These are phyloP conservation scores for Tetrapisispora iriomotensis DNA, from an alignment of 805 yeast species.

Conservation along the genomic window DNA sequence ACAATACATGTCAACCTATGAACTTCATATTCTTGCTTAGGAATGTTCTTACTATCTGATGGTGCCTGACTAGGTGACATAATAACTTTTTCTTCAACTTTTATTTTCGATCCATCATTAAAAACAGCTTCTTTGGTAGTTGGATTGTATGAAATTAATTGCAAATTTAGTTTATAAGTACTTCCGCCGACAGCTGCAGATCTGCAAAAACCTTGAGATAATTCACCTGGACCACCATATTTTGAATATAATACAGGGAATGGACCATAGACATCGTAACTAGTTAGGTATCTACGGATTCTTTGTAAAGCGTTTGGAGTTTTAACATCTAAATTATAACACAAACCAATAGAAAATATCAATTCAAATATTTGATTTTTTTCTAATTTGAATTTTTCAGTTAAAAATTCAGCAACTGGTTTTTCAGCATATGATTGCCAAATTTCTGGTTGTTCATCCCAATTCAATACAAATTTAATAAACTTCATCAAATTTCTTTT, in stretches of 20 bases:
- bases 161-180: conserved; percentile 74
- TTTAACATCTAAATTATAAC: conserved; percentile 47
- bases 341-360: conserved; percentile 76
- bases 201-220: conserved; percentile 93
- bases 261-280: conserved; percentile 86
- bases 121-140: conserved; percentile 56
- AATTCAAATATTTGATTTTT: conserved; percentile 72
- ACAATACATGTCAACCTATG: conserved; percentile 77
- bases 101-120: conserved; percentile 64
- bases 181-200: conserved; percentile 98
- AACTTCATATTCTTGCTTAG: conserved; percentile 43
- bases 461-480: conserved; percentile 73
- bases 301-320: conserved; percentile 71
- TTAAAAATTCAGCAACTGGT: conserved; percentile 51
- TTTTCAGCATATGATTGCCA: conserved; percentile 47
- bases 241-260: conserved; percentile 89
- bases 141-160: conserved; percentile 56
- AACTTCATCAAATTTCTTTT: conserved; percentile 81
- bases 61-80: conserved; percentile 64
- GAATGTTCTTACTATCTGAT: conserved; percentile 32
- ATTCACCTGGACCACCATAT: conserved; percentile 93
- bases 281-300: conserved; percentile 71
- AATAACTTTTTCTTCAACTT: conserved; percentile 70
- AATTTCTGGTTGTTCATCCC: conserved; percentile 48
- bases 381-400: conserved; percentile 58